Evolutionary conservation across 2,329 filamentous ascomycete genomes (phyloP).

Genomic region (Clarireedia monteithiana): DNA sequence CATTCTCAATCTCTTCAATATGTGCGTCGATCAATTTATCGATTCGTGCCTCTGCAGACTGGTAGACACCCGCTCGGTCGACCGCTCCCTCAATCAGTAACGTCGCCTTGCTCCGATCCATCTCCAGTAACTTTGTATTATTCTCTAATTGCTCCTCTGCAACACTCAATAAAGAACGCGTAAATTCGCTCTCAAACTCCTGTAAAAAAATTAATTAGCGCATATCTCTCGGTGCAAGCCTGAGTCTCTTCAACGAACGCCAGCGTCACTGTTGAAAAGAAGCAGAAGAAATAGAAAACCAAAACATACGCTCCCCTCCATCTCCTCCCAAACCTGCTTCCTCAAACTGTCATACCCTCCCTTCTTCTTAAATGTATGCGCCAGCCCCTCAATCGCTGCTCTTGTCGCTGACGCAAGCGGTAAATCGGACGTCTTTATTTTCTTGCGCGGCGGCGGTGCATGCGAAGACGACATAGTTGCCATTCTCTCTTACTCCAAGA

Average conservation of each 20-base stretch:
- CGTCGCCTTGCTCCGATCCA: slow-evolving; percentile 66
- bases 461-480: background rate
- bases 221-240: background rate
- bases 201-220: slow-evolving; percentile 28
- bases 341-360: slow-evolving; percentile 73
- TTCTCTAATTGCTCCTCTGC: slow-evolving; percentile 68
- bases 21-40: slow-evolving; percentile 56
- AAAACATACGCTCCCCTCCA: slow-evolving; percentile 54
- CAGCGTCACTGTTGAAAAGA: background rate
- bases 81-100: slow-evolving; percentile 71
- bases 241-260: background rate
- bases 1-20: slow-evolving; percentile 56
- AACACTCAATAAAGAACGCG: slow-evolving; percentile 58
- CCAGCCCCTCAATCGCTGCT: slow-evolving; percentile 63
- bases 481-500: background rate
- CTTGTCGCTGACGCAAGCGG: slow-evolving; percentile 67
- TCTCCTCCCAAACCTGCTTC: slow-evolving; percentile 70
- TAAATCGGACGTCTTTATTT: slow-evolving; percentile 67
- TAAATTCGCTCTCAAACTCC: slow-evolving; percentile 63
- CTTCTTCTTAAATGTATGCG: slow-evolving; percentile 81
- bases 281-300: background rate
- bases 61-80: slow-evolving; percentile 69
- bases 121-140: slow-evolving; percentile 64
- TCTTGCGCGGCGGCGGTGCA: slow-evolving; percentile 31
- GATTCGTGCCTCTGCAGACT: slow-evolving; percentile 60